Evolutionary conservation across 805 yeast genomes (phyloP).

Genomic region (Metschnikowia chrysomelidarum): DNA sequence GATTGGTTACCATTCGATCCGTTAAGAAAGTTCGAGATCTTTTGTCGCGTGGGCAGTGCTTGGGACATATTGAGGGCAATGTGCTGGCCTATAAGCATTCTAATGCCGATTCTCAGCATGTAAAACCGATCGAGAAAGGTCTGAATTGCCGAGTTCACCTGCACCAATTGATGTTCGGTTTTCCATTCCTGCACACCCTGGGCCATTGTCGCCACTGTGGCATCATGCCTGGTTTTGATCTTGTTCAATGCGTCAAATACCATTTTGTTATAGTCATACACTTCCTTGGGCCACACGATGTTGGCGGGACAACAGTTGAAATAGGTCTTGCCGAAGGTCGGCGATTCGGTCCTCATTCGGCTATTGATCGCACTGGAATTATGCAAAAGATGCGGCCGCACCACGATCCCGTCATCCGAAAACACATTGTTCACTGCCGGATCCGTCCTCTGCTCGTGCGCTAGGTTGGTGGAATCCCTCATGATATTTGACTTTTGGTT

Average conservation of each 20-base stretch:
- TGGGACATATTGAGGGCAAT: slow-evolving; percentile 76
- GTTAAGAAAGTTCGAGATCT: slow-evolving; percentile 34
- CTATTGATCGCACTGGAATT: slow-evolving; percentile 12
- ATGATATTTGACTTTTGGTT: slow-evolving; percentile 2
- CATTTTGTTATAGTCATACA: slow-evolving; percentile 62
- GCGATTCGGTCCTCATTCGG: slow-evolving; percentile 23
- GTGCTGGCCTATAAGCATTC: slow-evolving; percentile 95
- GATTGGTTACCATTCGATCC: slow-evolving; percentile 24
- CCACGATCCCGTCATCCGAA: slow-evolving; percentile 53
- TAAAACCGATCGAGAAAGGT: slow-evolving; percentile 81
- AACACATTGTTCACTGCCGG: slow-evolving; percentile 42
- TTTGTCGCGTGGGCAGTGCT: slow-evolving; percentile 39
- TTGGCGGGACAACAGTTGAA: slow-evolving; percentile 55
- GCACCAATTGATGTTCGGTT: slow-evolving; percentile 41
- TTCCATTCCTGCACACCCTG: slow-evolving; percentile 94
- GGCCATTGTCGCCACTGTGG: slow-evolving; percentile 89
- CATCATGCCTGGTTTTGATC: slow-evolving; percentile 85
- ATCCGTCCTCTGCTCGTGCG: slow-evolving; percentile 27
- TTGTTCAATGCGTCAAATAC: slow-evolving; percentile 65
- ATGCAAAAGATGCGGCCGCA: slow-evolving; percentile 23
- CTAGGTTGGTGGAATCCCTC: slow-evolving; percentile 25
- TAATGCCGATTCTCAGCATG: slow-evolving; percentile 86
- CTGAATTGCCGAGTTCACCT: slow-evolving; percentile 72
- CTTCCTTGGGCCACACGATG: slow-evolving; percentile 69
- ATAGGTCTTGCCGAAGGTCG: slow-evolving; percentile 44